phyloP scores from a whole-genome alignment of 2,329 filamentous ascomycete species.

The Colletotrichum tamarilloi region DNA sequence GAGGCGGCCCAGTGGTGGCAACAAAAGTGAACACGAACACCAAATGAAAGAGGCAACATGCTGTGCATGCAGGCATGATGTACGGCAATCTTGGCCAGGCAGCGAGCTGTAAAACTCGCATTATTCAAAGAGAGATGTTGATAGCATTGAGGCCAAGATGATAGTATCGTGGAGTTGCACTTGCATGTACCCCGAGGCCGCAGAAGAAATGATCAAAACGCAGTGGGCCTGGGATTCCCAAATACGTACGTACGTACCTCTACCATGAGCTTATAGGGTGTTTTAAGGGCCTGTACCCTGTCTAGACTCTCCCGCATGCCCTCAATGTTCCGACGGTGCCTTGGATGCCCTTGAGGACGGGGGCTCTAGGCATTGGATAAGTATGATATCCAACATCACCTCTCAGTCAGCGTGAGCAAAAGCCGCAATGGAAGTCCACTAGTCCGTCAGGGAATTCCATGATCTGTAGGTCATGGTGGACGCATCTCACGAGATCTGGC shows the following conservation, averaged over 20 bases:
- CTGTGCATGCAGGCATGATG: not conserved
- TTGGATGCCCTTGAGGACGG: too few relatives aligned
- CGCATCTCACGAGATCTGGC: not conserved
- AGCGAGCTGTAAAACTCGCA: not conserved
- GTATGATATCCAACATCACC: not conserved
- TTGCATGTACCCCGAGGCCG: not conserved
- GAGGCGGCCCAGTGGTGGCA: not conserved
- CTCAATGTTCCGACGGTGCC: not conserved
- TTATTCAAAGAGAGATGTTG: not conserved
- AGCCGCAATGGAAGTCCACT: constrained; percentile 3
- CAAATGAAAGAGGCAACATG: not conserved
- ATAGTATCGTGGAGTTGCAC: not conserved
- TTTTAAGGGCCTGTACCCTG: constrained; percentile 12
- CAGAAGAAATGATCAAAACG: not conserved
- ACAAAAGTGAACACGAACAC: not conserved
- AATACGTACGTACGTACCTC: not conserved
- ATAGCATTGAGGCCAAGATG: not conserved
- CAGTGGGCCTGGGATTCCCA: not conserved
- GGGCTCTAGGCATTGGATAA: too few relatives aligned
- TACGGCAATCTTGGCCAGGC: not conserved
- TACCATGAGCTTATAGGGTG: not conserved
- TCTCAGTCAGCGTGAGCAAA: not conserved
- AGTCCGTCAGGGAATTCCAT: not conserved
- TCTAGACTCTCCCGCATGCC: constrained; percentile 4
- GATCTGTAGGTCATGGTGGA: not conserved